Base-by-base conservation (phyloP, 352 stramenopile species). In the Blastocystis sp. region DNA sequence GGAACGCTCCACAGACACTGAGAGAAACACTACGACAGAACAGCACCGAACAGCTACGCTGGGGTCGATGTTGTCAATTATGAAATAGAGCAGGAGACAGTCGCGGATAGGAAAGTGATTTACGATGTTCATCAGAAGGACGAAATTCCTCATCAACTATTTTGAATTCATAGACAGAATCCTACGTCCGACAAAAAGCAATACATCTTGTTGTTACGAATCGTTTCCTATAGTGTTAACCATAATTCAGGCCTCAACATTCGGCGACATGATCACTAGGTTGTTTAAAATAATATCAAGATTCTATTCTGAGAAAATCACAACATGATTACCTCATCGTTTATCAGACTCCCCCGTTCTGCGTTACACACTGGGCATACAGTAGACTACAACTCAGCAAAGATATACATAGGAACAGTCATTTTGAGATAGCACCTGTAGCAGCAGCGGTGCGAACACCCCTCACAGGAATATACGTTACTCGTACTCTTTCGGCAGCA, bases 11-110 rank as follows among this genome's bases (percentile, higher is more conserved):
- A 45, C 13, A 81, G 13, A 4, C 37, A 62, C 13, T 65, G 30
- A 9, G 30, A n/a, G 4, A 81, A 50, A 11, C 2, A 9, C 70
- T 81, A 81, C 0, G 45, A 16, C 39, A 55, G 7, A 63, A 41
- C 20, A 16, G 30, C 11, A 5, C 16, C 34, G 3, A 43, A 39
- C 30, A 16, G 11, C 9, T 41, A 81, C 70, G 24, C 55, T 41
- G 18, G 18, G 13, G 20, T 63, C 43, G 55, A 54, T 54, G n/a
- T 8, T 45, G 55, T 81, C 70, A 24, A 81, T 24, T 34, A 81
- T 81, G 55, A 65, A 81, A 45, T 62, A 81, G 34, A 81, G 70
- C 30, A 47, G 6, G 4, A 81, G 50, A 81, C 70, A 81, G 18
- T 81, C 70, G 1, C 55, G 53, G 13, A 81, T 81, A 20, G 45